phyloP scores from a whole-genome alignment of 352 stramenopile species.

The Globisporangium apiculatum region DNA sequence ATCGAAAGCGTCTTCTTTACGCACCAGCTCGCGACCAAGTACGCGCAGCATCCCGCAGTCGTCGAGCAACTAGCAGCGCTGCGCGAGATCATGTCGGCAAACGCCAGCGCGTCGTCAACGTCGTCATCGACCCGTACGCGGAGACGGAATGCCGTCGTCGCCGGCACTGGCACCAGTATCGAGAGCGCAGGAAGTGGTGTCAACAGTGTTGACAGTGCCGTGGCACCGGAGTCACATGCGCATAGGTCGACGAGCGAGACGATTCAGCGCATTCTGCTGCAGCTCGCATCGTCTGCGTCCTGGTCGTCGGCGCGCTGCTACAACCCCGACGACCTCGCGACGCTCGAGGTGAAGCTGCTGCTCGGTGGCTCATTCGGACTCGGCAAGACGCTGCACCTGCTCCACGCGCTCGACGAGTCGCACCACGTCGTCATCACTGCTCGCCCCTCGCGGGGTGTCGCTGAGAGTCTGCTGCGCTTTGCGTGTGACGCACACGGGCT shows the following conservation, averaged over 20 bases:
- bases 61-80: slow-evolving; percentile 6
- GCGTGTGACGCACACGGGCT: slow-evolving; percentile 30
- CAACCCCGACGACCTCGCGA: neutral
- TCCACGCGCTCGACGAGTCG: slow-evolving; percentile 25
- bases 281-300: slow-evolving; percentile 8
- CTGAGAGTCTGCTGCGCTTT: slow-evolving; percentile 25
- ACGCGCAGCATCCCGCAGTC: slow-evolving; percentile 5
- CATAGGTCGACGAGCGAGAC: slow-evolving; percentile 3
- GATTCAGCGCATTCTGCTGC: slow-evolving; percentile 9
- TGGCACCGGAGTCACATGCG: neutral
- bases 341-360: slow-evolving; percentile 14
- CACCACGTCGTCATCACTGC: slow-evolving; percentile 24
- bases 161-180: neutral
- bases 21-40: slow-evolving; percentile 20
- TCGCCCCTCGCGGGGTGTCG: slow-evolving; percentile 4
- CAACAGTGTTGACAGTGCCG: too few relatives aligned
- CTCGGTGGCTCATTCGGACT: slow-evolving; percentile 27
- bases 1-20: slow-evolving; percentile 39
- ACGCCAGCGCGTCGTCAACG: slow-evolving; percentile 14
- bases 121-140: neutral
- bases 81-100: slow-evolving; percentile 17
- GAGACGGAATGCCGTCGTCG: neutral
- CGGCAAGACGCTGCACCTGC: slow-evolving; percentile 26
- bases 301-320: slow-evolving; percentile 1
- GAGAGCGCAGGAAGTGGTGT: neutral